A percentile compares a stretch with the other conserved stretches of the same genome.
Conservation (phyloP, 345 rosid species). For the Crucihimalaya himalaica region DNA sequence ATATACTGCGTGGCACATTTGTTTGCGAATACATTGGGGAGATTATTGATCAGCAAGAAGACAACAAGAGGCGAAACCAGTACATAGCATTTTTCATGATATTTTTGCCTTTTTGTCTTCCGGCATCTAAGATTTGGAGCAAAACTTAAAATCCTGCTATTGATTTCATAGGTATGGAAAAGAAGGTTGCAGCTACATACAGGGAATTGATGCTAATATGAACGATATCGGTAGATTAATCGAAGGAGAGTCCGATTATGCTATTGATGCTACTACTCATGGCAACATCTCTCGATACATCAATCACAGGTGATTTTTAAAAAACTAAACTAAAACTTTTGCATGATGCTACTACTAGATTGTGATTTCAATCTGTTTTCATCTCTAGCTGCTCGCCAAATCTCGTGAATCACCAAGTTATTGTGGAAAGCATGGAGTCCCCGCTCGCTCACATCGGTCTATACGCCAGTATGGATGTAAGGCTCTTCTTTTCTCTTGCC, state of each 20-base stretch:
- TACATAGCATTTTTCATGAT: slow-evolving; percentile 13
- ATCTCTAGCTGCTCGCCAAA: slow-evolving; percentile 82
- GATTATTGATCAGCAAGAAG: slow-evolving; percentile 70
- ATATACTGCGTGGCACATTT: slow-evolving; percentile 84
- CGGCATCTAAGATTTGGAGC: background rate
- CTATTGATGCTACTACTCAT: slow-evolving; percentile 75
- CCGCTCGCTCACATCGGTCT: slow-evolving; percentile 82
- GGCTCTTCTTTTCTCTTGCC: slow-evolving; percentile 33
- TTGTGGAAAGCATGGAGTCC: slow-evolving; percentile 87
- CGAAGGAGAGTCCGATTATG: slow-evolving; percentile 59
- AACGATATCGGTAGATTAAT: slow-evolving; percentile 85
- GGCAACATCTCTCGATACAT: slow-evolving; percentile 91
- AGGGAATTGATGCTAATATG: slow-evolving; percentile 60
- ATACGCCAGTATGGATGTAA: slow-evolving; percentile 87
- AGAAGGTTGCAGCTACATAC: slow-evolving; percentile 66
- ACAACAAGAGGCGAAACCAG: slow-evolving; percentile 67
- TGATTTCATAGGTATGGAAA: slow-evolving; percentile 56
- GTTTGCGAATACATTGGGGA: slow-evolving; percentile 91
- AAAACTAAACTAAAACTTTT: background rate
- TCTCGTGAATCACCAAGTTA: slow-evolving; percentile 80
- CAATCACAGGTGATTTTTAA: slow-evolving; percentile 79
- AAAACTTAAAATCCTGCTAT: background rate
- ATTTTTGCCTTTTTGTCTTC: slow-evolving; percentile 11
- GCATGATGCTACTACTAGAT: background rate
- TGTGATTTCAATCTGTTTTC: slow-evolving; percentile 14